Evolutionary conservation across 306 rosid species (phyloP).

Genomic region (Sesbania bispinosa): DNA sequence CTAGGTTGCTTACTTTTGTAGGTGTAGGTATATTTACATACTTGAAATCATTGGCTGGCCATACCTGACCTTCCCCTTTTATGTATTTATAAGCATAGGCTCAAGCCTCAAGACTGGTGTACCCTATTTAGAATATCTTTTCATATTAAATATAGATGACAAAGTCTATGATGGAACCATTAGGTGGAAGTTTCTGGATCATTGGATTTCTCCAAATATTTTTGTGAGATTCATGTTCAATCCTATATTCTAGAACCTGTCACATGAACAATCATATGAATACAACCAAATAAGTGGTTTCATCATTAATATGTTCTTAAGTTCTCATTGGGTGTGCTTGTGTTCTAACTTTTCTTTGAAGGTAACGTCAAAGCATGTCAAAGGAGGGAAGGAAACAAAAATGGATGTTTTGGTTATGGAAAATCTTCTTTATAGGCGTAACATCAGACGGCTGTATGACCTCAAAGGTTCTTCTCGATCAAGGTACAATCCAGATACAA

Average conservation of each 20-base stretch:
- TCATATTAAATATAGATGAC: constrained; percentile 3
- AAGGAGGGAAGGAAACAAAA: constrained; percentile 79
- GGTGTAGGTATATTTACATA: background rate
- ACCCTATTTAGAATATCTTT: background rate
- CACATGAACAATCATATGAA: background rate
- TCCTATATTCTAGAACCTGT: constrained; percentile 9
- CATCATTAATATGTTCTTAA: background rate
- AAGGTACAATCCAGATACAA: constrained; percentile 80
- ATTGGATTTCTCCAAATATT: background rate
- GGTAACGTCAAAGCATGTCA: constrained; percentile 68
- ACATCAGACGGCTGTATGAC: constrained; percentile 67
- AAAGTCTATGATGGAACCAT: too few species aligned
- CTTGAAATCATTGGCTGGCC: background rate
- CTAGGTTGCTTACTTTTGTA: background rate
- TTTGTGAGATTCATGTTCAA: constrained; percentile 3
- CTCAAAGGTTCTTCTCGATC: constrained; percentile 85
- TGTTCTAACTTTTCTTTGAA: constrained; percentile 21
- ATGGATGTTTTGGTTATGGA: constrained; percentile 94
- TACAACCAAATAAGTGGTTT: constrained; percentile 4
- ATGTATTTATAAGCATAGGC: background rate
- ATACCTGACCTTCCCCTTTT: background rate
- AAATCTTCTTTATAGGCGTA: constrained; percentile 70
- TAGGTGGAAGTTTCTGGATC: background rate
- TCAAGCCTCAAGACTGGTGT: background rate
- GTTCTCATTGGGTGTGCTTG: constrained; percentile 24